Evolutionary conservation across 345 rosid genomes (phyloP), one percentile per base, ranked within the genome.

Genomic region (Moringa oleifera): DNA sequence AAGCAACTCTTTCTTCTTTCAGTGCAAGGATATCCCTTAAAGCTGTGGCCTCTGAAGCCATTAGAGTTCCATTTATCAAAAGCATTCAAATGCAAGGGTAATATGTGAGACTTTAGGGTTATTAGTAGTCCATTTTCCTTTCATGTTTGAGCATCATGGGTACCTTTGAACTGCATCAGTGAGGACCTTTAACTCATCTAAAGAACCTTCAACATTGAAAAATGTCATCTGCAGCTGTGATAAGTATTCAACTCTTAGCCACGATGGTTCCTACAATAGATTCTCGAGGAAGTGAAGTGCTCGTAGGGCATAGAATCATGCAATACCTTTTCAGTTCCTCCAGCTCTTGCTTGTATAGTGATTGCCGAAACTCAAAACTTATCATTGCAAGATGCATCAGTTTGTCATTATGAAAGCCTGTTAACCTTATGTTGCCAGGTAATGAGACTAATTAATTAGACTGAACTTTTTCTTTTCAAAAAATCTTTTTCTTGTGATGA

Each of bases 211-310:
- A 53, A 58, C 71, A 58, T 88, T 89, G 18, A 70, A 85, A 24
- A 80, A 85, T n/a, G 64, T 88, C 95, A 61, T 88, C 95, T 2
- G 91, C 82, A 15, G 83, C 71, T 1, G 91, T 88, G 45, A 85
- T 62, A 11, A 88, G 24, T 18, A 72, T 70, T 0, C 68, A 89
- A 28, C 72, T 60, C 64, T 88, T 88, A 3, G 89, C 78, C 1
- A 62, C 18, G 18, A 83, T 41, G 54, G 68, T 51, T 37, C 88
- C 50, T 2, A 68, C 5, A 24, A 61, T 67, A 12, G 78, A 81
- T 57, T 74, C 71, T 22, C 56, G 64, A 21, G 86, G 81, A 55
- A 85, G 50, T 2, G 81, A 64, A 62, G 71, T 51, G 57, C 72
- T 23, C 0, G 84, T 41, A 15, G 1, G 12, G 11, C 37, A 33